These are phyloP conservation scores for Suhomyces yuchorum DNA, from an alignment of 1,139 yeast species.

Conservation along the genomic window DNA sequence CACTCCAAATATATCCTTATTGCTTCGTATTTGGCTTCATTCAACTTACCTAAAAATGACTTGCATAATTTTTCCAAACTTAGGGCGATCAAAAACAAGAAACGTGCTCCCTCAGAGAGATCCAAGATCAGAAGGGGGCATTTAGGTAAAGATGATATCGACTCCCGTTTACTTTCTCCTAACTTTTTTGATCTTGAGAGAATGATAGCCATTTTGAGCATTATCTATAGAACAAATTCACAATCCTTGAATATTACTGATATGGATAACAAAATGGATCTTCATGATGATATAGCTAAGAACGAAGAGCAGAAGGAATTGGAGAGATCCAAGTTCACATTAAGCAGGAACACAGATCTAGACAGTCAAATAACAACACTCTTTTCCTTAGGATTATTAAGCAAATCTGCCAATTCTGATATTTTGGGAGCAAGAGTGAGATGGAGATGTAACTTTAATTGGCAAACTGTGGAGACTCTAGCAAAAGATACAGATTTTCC, in stretches of 20 bases:
- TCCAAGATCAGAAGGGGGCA: constrained; percentile 38
- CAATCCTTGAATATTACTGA: constrained; percentile 28
- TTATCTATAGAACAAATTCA: constrained; percentile 51
- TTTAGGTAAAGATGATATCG: constrained; percentile 50
- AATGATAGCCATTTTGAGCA: constrained; percentile 63
- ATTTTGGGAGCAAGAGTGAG: constrained; percentile 61
- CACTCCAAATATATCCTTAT: constrained; percentile 63
- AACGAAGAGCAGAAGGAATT: constrained; percentile 32
- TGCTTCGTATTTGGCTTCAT: constrained; percentile 74
- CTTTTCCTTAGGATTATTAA: constrained; percentile 54
- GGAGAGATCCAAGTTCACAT: constrained; percentile 36
- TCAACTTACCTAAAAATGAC: constrained; percentile 61
- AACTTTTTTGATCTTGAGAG: constrained; percentile 69
- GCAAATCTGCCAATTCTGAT: constrained; percentile 54
- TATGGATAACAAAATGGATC: constrained; percentile 26
- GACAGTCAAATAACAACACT: constrained; percentile 64
- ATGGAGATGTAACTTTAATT: constrained; percentile 65
- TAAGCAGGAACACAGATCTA: constrained; percentile 48
- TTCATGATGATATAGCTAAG: constrained; percentile 38
- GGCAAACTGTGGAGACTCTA: constrained; percentile 51
- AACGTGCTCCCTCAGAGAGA: constrained; percentile 19
- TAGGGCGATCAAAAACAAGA: constrained; percentile 49
- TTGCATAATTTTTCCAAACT: constrained; percentile 60
- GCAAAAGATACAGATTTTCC: constrained; percentile 60
- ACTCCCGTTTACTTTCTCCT: constrained; percentile 58